A percentile compares a stretch with the other conserved stretches of the same genome.
phyloP scores from a whole-genome alignment of 2,329 filamentous ascomycete species.

The Aspergillus pseudoviridinutans region DNA sequence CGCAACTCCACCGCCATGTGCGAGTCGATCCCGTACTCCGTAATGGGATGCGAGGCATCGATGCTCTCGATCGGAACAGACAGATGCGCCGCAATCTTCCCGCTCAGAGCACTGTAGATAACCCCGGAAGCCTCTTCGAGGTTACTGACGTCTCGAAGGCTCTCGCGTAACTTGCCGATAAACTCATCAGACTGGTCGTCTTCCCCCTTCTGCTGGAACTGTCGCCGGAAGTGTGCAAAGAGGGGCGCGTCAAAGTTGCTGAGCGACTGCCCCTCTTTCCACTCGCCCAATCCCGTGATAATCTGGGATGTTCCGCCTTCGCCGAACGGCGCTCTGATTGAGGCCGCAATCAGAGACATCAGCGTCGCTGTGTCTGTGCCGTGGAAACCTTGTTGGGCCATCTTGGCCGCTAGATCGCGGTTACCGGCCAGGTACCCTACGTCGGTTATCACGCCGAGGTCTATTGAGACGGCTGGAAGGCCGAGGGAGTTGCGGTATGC shows the following conservation, averaged over 20 bases:
- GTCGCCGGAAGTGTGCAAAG: conserved; percentile 20
- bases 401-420: conserved; percentile 13
- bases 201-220: background rate
- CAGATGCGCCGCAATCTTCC: conserved; percentile 18
- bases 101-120: conserved; percentile 13
- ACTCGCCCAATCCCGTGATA: conserved; percentile 22
- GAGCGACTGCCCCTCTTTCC: conserved; percentile 17
- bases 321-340: conserved; percentile 6
- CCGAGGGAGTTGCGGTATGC: conserved; percentile 23
- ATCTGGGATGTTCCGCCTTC: conserved; percentile 9
- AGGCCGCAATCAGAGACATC: conserved; percentile 15
- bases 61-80: conserved; percentile 19
- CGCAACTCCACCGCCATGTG: conserved; percentile 45
- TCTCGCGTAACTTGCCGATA: conserved; percentile 8
- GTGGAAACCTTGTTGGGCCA: conserved; percentile 22
- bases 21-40: conserved; percentile 40
- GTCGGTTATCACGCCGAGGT: conserved; percentile 27
- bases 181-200: background rate
- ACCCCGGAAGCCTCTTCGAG: conserved; percentile 16
- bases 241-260: conserved; percentile 20
- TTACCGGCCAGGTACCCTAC: conserved; percentile 23
- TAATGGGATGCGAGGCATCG: conserved; percentile 21
- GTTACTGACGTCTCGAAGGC: conserved; percentile 5
- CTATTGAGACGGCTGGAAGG: conserved; percentile 22
- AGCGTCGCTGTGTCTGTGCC: conserved; percentile 17